phyloP scores from a whole-genome alignment of 148 eudicot species.

The Nepenthes mirabilis region DNA sequence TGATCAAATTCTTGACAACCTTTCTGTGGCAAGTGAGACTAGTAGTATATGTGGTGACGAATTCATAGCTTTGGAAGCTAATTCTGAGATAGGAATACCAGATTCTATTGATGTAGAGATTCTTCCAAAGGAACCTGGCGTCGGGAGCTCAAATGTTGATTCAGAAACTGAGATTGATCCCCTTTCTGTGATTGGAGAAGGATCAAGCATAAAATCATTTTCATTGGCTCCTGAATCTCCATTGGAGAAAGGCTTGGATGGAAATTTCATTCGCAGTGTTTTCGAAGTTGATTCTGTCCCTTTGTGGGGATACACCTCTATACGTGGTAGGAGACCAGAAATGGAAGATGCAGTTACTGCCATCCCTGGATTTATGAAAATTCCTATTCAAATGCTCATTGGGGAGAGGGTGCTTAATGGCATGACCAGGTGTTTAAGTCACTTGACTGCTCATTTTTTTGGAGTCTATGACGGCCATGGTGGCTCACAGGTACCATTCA shows the following conservation, averaged over 20 bases:
- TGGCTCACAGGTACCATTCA: conserved; percentile 33
- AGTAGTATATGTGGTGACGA: conserved; percentile 49
- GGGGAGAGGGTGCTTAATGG: conserved; percentile 31
- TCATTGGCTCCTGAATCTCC: conserved; percentile 13
- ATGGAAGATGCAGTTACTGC: conserved; percentile 52
- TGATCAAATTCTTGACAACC: conserved; percentile 20
- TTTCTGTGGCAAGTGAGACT: conserved; percentile 36
- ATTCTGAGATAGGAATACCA: conserved; percentile 19
- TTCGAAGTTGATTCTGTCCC: conserved; percentile 46
- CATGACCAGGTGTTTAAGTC: conserved; percentile 22
- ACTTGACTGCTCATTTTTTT: conserved; percentile 42
- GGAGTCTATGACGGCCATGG: conserved; percentile 64
- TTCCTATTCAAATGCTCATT: conserved; percentile 37
- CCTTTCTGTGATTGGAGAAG: conserved; percentile 11
- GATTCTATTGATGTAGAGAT: conserved; percentile 12
- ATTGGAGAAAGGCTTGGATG: conserved; percentile 16
- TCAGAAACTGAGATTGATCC: conserved; percentile 7
- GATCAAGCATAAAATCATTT: conserved; percentile 12
- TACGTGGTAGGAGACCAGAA: conserved; percentile 50
- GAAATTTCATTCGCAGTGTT: conserved; percentile 24
- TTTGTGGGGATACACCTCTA: conserved; percentile 38
- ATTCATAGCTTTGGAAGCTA: conserved; percentile 15
- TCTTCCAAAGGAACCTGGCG: conserved; percentile 7
- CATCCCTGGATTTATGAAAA: conserved; percentile 30
- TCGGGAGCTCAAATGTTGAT: conserved; percentile 7